Conservation (phyloP, 169 alveolate genomes). For the Eimeria maxima region DNA sequence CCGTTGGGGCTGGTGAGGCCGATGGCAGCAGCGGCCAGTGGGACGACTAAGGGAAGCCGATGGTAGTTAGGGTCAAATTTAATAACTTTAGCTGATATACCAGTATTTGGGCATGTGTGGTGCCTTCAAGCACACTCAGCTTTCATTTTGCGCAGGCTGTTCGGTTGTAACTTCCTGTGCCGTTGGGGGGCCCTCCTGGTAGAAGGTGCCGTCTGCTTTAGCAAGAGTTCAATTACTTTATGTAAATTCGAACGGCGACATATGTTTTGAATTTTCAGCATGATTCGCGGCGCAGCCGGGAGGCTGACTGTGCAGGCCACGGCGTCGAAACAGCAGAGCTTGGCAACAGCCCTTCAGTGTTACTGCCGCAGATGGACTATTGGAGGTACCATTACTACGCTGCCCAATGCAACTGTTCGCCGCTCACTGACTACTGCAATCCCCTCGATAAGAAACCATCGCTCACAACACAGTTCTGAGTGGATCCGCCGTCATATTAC, state of each 20-base stretch:
- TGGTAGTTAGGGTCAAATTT: neutral
- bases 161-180: neutral
- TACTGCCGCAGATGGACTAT: neutral
- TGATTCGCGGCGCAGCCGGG: constrained; percentile 6
- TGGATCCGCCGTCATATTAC: constrained; percentile 84
- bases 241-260: neutral
- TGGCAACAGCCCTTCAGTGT: neutral
- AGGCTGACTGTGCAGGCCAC: neutral
- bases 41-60: neutral
- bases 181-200: neutral
- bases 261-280: neutral
- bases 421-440: constrained; percentile 9
- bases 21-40: neutral
- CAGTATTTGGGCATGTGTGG: neutral
- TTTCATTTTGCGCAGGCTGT: neutral
- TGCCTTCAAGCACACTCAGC: neutral
- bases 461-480: constrained; percentile 81
- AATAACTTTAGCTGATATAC: neutral
- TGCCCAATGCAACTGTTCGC: neutral
- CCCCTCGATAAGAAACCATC: constrained; percentile 68
- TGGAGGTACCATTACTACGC: neutral
- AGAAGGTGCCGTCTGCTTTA: neutral
- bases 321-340: neutral
- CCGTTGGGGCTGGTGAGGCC: neutral
- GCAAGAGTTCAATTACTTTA: neutral